Percentiles rank a stretch among this genome's conserved stretches.
These are phyloP conservation scores for Blastosporella zonata DNA, from an alignment of 1,284 basidiomycete species.

Conservation along the genomic window DNA sequence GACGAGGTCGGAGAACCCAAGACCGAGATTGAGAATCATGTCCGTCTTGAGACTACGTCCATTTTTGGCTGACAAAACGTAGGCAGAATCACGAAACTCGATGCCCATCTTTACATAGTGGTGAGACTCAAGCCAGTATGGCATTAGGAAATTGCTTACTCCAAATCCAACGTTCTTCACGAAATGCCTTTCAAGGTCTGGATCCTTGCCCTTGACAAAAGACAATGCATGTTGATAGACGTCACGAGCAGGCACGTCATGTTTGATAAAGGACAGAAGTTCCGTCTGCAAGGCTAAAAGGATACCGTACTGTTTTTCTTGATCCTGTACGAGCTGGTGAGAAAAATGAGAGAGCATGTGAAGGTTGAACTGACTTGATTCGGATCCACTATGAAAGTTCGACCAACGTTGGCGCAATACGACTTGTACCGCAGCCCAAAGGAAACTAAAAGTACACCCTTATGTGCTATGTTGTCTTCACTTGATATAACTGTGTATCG, in stretches of 20 bases:
- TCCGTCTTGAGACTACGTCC: slow-evolving; percentile 66
- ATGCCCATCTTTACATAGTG: slow-evolving; percentile 69
- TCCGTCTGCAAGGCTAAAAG: slow-evolving; percentile 80
- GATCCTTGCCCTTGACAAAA: slow-evolving; percentile 74
- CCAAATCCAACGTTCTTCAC: slow-evolving; percentile 92
- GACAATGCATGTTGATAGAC: slow-evolving; percentile 78
- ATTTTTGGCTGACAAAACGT: slow-evolving; percentile 83
- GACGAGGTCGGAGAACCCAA: slow-evolving; percentile 82
- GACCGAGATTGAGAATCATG: slow-evolving; percentile 84
- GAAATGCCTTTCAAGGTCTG: slow-evolving; percentile 81
- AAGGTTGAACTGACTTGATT: slow-evolving; percentile 58
- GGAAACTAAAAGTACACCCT: slow-evolving; percentile 87
- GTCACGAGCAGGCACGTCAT: slow-evolving; percentile 78
- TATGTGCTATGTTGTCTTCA: slow-evolving; percentile 80
- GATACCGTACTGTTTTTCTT: slow-evolving; percentile 84
- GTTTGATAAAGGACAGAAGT: slow-evolving; percentile 74
- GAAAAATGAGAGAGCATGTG: not conserved
- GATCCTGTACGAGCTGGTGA: slow-evolving; percentile 52
- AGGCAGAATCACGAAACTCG: slow-evolving; percentile 91
- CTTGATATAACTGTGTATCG: slow-evolving; percentile 86
- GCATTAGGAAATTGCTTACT: slow-evolving; percentile 40
- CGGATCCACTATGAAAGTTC: slow-evolving; percentile 95
- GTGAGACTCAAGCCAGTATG: slow-evolving; percentile 14
- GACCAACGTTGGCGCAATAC: slow-evolving; percentile 89
- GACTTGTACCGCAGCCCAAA: slow-evolving; percentile 92